Percentiles rank a stretch among this genome's conserved stretches.
These are phyloP conservation scores for Mycogone perniciosa DNA, from an alignment of 2,329 filamentous ascomycete species.

Conservation along the genomic window DNA sequence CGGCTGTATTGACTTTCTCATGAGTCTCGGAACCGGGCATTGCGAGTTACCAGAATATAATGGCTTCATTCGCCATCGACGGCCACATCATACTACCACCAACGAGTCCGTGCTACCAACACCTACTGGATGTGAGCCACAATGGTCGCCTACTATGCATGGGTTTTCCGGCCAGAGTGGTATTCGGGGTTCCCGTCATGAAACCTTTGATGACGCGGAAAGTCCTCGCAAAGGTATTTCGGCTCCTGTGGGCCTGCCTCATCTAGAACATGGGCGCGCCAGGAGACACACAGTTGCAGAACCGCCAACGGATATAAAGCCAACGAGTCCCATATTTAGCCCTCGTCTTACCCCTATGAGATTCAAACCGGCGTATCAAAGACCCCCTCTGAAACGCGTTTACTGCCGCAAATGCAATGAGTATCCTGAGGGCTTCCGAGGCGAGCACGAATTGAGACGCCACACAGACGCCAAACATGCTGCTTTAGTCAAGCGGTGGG, in stretches of 20 bases:
- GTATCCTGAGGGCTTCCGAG: slow-evolving; percentile 80
- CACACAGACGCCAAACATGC: slow-evolving; percentile 57
- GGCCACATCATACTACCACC: neutral
- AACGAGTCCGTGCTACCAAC: slow-evolving; percentile 1
- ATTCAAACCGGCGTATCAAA: slow-evolving; percentile 39
- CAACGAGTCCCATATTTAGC: slow-evolving; percentile 33
- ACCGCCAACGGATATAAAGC: slow-evolving; percentile 36
- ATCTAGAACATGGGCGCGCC: slow-evolving; percentile 15
- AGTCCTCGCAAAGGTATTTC: slow-evolving; percentile 1
- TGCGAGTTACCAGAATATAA: slow-evolving; percentile 28
- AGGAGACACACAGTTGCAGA: slow-evolving; percentile 43
- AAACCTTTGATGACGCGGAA: slow-evolving; percentile 13
- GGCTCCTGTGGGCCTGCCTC: slow-evolving; percentile 2
- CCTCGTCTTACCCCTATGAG: slow-evolving; percentile 35
- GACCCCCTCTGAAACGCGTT: slow-evolving; percentile 61
- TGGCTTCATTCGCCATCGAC: slow-evolving; percentile 26
- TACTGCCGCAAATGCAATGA: slow-evolving; percentile 74
- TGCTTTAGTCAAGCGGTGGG: slow-evolving; percentile 48
- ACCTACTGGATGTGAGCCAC: slow-evolving; percentile 4
- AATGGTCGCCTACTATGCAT: slow-evolving; percentile 4
- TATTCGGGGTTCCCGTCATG: slow-evolving; percentile 2
- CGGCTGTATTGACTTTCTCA: slow-evolving; percentile 45
- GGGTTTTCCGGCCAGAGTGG: slow-evolving; percentile 3
- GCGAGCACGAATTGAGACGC: slow-evolving; percentile 76
- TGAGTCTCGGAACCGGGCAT: slow-evolving; percentile 41